Evolutionary conservation across 768 basidiomycete species (phyloP).

Genomic region (Gloeophyllum trabeum): DNA sequence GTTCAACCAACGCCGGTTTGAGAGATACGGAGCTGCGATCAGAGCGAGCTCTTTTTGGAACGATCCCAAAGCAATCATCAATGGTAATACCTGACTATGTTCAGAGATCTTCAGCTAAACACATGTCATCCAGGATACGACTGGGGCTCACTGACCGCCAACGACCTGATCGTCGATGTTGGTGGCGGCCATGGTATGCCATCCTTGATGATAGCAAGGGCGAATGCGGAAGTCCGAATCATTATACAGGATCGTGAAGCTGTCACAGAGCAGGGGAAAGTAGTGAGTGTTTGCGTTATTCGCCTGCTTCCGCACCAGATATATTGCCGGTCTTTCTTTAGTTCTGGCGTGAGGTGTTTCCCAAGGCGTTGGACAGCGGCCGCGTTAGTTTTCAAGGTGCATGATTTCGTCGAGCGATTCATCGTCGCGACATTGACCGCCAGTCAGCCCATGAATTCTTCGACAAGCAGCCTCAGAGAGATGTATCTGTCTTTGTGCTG

Average conservation of each 20-base stretch:
- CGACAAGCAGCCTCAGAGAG: neutral
- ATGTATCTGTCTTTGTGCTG: too few relatives aligned
- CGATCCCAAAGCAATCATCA: conserved; percentile 26
- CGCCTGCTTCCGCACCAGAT: neutral
- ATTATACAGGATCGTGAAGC: conserved; percentile 11
- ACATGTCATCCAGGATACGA: neutral
- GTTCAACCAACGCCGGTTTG: neutral
- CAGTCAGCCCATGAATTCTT: neutral
- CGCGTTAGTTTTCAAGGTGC: conserved; percentile 5
- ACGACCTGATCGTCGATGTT: conserved; percentile 11
- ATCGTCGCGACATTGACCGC: neutral
- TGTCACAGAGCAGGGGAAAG: conserved; percentile 5
- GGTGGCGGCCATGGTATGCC: conserved; percentile 12
- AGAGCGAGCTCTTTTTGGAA: conserved; percentile 64
- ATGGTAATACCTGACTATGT: conserved; percentile 24
- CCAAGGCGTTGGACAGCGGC: neutral
- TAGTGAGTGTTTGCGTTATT: neutral
- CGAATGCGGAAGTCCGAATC: conserved; percentile 6
- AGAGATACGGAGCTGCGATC: conserved; percentile 67
- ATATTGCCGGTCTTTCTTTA: neutral
- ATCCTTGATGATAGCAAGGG: conserved; percentile 4
- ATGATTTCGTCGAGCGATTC: neutral
- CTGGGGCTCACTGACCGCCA: conserved; percentile 3
- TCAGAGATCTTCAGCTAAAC: neutral
- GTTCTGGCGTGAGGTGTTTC: conserved; percentile 3